Base-by-base conservation (phyloP, 805 yeast genomes). In the Pichia nanzhaoensis region DNA sequence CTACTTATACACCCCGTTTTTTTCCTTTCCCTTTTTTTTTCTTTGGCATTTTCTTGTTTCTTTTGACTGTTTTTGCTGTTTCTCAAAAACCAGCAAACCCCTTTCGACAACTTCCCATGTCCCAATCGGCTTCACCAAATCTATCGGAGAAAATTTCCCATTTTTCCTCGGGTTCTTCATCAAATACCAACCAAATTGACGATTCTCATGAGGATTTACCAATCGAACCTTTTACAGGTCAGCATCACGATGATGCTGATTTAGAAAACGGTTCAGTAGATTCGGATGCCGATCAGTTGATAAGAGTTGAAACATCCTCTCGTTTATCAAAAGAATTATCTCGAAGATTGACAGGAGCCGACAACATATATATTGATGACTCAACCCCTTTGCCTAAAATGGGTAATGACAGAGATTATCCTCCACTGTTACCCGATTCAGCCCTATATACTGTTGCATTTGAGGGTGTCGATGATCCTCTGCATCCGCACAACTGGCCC, bases 401-500 rank as follows among this genome's bases (percentile, higher is more conserved):
- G 89, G 93, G 93, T 35, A 79, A 75, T 8, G 78, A 71, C 28
- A 73, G 82, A 59, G 72, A 68, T 5, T 81, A 67, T 53, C 91
- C 91, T 6, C 80, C 86, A 8, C 44, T 67, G 21, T 68, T 82
- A 41, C 83, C 84, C 0, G 73, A 73, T 39, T 64, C 70, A 37
- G 74, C 68, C 19, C 67, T 67, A 1, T 88, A 80, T 58, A 70
- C 77, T 10, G 95, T 88, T 7, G 73, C 81, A 3, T 87, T 72
- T 56, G 84, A 84, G 57, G 95, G 95, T 0, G 81, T 82, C 1
- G 69, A 79, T 39, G 96, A 89, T 58, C 95, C 95, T 1, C 47
- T 64, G 8, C 87, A 81, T 60, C 95, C 96, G 0, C 81, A 80
- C 58, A 88, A 89, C 59, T 87, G 90, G 91, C 60, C 82, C 0